phyloP scores from a whole-genome alignment of 495 filamentous ascomycete species.

The Lophium mytilinum region DNA sequence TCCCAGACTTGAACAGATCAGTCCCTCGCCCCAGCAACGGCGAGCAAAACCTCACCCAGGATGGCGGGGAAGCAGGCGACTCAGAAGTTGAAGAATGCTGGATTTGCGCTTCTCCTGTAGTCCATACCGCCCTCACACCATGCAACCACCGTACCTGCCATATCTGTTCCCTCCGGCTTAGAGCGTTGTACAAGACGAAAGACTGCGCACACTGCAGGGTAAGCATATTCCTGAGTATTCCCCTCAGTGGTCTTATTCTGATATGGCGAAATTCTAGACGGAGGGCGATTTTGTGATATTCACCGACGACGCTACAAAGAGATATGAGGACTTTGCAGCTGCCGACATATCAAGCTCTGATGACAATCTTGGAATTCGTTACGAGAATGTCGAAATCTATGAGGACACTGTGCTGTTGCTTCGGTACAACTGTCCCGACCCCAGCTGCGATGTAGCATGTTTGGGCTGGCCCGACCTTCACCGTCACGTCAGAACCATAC shows the following conservation, averaged over 20 bases:
- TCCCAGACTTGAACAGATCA: slow-evolving; percentile 33
- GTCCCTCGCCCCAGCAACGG: slow-evolving; percentile 30
- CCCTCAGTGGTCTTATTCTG: too few relatives aligned
- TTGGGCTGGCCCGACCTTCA: slow-evolving; percentile 90
- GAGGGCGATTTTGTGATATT: slow-evolving; percentile 81
- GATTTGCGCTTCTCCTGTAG: slow-evolving; percentile 84
- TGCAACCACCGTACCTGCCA: slow-evolving; percentile 96
- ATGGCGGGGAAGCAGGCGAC: slow-evolving; percentile 17
- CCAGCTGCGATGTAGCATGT: slow-evolving; percentile 78
- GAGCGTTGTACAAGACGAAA: slow-evolving; percentile 91
- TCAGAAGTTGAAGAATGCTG: slow-evolving; percentile 68
- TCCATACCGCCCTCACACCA: slow-evolving; percentile 76
- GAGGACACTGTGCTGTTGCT: slow-evolving; percentile 80
- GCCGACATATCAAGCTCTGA: slow-evolving; percentile 66
- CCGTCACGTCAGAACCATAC: slow-evolving; percentile 71
- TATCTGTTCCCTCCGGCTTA: slow-evolving; percentile 81
- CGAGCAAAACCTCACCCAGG: slow-evolving; percentile 11
- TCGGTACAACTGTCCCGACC: slow-evolving; percentile 91
- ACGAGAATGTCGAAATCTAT: slow-evolving; percentile 76
- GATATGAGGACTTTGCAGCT: slow-evolving; percentile 70
- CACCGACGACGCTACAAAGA: slow-evolving; percentile 70
- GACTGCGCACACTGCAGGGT: slow-evolving; percentile 91
- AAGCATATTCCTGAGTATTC: slow-evolving; percentile 27
- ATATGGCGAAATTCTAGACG: slow-evolving; percentile 42
- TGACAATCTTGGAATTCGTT: slow-evolving; percentile 79